Conservation (phyloP, 139 green algal species). For the Picochlorum sp. region DNA sequence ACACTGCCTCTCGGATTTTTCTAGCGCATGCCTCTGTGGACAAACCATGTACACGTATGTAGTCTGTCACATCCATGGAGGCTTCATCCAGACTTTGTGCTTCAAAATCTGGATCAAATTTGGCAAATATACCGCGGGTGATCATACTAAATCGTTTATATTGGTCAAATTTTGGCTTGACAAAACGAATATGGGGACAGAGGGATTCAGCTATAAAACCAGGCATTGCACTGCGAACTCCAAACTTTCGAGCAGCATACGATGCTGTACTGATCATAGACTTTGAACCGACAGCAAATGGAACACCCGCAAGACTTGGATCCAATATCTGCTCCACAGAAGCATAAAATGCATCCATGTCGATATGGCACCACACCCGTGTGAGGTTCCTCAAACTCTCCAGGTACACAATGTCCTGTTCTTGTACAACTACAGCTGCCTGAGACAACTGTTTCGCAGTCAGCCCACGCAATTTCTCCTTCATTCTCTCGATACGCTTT, state of each 20-base stretch:
- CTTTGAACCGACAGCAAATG: conserved; percentile 78
- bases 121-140: conserved; percentile 36
- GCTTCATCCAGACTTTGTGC: conserved; percentile 72
- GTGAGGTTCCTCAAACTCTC: conserved; percentile 61
- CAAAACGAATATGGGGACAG: conserved; percentile 73
- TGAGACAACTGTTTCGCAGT: conserved; percentile 35
- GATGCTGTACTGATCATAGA: conserved; percentile 87
- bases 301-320: conserved; percentile 47
- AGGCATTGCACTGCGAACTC: conserved; percentile 80
- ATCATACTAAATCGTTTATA: conserved; percentile 21
- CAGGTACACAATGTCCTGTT: conserved; percentile 44
- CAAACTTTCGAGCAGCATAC: conserved; percentile 71
- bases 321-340: conserved; percentile 60
- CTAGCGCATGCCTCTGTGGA: conserved; percentile 46
- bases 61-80: conserved; percentile 72
- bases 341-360: conserved; percentile 93
- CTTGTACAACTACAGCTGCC: conserved; percentile 11
- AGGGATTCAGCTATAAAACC: conserved; percentile 75
- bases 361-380: conserved; percentile 72
- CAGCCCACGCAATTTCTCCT: conserved; percentile 16
- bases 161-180: conserved; percentile 41
- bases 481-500: conserved; percentile 42
- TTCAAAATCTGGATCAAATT: conserved; percentile 68
- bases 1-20: conserved; percentile 41
- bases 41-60: conserved; percentile 39